phyloP scores from a whole-genome alignment of 2,329 filamentous ascomycete genomes.

The Xylariaceae sp. region DNA sequence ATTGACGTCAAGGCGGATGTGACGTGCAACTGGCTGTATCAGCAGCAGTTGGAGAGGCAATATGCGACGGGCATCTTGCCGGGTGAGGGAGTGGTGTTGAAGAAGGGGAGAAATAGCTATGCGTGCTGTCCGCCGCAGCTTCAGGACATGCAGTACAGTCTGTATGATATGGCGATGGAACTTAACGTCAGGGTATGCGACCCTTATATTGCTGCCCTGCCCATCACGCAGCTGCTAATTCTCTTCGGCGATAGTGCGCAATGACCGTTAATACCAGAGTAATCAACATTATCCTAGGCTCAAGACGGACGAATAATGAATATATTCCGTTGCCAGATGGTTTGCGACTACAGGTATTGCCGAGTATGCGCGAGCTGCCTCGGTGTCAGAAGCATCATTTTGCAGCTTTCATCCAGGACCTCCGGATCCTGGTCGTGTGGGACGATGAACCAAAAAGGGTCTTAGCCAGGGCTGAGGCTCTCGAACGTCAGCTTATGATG shows the following conservation, averaged over 20 bases:
- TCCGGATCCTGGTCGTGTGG: constrained; percentile 57
- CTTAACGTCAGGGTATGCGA: constrained; percentile 37
- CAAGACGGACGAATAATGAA: constrained; percentile 40
- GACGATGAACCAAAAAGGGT: constrained; percentile 56
- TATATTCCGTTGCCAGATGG: constrained; percentile 56
- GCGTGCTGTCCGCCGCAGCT: constrained; percentile 38
- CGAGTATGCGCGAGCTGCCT: constrained; percentile 51
- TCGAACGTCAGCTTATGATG: constrained; percentile 50
- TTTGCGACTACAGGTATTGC: constrained; percentile 57
- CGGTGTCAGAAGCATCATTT: constrained; percentile 60
- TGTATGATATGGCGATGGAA: constrained; percentile 35
- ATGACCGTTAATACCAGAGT: constrained; percentile 64
- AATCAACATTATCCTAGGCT: constrained; percentile 53
- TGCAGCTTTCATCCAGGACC: constrained; percentile 57
- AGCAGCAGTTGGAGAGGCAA: constrained; percentile 52
- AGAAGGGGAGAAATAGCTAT: constrained; percentile 36
- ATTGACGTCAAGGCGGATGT: constrained; percentile 54
- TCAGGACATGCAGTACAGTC: constrained; percentile 32
- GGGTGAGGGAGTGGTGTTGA: constrained; percentile 38
- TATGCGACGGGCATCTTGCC: constrained; percentile 36
- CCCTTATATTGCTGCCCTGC: neutral
- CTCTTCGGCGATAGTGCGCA: constrained; percentile 45
- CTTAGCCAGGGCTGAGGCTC: constrained; percentile 44
- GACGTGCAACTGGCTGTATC: constrained; percentile 59
- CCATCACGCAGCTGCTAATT: constrained; percentile 12